Evolutionary conservation across 192 early-diverging fungal genomes (phyloP).

Genomic region (Gaertneriomyces semiglobifer): DNA sequence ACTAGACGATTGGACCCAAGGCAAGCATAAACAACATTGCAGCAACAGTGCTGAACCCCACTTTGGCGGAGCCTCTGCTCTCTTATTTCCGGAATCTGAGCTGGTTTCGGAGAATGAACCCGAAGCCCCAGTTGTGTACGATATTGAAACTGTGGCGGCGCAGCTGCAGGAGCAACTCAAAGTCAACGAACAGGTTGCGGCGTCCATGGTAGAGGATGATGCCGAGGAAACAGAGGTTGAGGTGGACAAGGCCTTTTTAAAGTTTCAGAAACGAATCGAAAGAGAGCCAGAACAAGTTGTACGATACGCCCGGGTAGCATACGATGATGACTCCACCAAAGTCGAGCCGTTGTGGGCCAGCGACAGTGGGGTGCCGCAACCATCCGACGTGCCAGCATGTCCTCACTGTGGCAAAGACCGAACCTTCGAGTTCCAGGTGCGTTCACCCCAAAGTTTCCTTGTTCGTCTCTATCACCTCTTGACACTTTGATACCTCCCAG

Average conservation of each 20-base stretch:
- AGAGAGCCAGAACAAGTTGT: constrained; percentile 82
- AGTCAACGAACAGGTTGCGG: neutral
- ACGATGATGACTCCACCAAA: constrained; percentile 48
- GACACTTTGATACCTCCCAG: constrained; percentile 26
- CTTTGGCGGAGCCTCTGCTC: neutral
- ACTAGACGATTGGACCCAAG: constrained; percentile 74
- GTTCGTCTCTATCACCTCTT: neutral
- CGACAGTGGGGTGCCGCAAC: constrained; percentile 57
- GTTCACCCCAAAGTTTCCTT: neutral
- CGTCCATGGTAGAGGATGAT: constrained; percentile 19
- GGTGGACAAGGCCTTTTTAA: constrained; percentile 86
- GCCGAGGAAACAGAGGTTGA: constrained; percentile 68
- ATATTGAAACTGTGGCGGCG: neutral
- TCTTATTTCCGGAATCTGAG: constrained; percentile 45
- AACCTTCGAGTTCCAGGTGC: constrained; percentile 87
- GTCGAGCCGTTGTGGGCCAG: constrained; percentile 73
- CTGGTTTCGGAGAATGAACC: constrained; percentile 56
- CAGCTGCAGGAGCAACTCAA: neutral
- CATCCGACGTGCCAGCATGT: constrained; percentile 62
- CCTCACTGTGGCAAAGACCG: constrained; percentile 65
- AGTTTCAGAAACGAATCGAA: constrained; percentile 80
- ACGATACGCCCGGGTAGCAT: constrained; percentile 66
- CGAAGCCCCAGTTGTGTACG: constrained; percentile 15
- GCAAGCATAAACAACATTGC: constrained; percentile 66
- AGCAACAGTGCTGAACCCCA: constrained; percentile 4